phyloP scores from a whole-genome alignment of 2,329 filamentous ascomycete genomes.

The Cladorrhinum sp. region DNA sequence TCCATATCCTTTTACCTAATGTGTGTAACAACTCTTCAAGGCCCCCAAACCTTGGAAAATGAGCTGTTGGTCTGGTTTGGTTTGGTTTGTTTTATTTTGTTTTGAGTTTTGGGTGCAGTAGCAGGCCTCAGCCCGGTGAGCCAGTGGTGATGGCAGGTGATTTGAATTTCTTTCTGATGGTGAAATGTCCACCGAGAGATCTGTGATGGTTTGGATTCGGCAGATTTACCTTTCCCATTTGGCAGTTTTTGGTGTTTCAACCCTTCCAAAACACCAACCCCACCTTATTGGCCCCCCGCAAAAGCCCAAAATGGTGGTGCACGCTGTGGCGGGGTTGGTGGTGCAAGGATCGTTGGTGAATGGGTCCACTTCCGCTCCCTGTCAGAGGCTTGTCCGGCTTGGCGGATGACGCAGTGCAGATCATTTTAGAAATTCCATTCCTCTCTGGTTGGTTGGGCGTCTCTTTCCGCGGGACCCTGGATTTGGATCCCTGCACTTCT shows the following conservation, averaged over 20 bases:
- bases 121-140: too few species aligned
- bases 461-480: background rate
- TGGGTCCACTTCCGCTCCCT: background rate
- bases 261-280: background rate
- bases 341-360: background rate
- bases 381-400: background rate
- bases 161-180: too few species aligned
- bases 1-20: background rate
- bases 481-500: background rate
- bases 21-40: background rate
- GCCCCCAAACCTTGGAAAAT: background rate
- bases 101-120: background rate
- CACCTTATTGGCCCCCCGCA: background rate
- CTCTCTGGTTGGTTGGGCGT: too few species aligned
- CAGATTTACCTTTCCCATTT: background rate
- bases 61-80: background rate
- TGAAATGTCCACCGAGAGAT: too few species aligned
- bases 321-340: background rate
- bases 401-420: conserved; percentile 5
- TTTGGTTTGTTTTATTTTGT: too few species aligned
- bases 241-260: background rate
- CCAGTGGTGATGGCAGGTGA: too few species aligned
- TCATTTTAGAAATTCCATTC: conserved; percentile 10
- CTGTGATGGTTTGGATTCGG: too few species aligned
- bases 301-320: background rate